These are phyloP conservation scores for Saccharomycopsis sp. DNA, from an alignment of 805 yeast species.

Conservation along the genomic window DNA sequence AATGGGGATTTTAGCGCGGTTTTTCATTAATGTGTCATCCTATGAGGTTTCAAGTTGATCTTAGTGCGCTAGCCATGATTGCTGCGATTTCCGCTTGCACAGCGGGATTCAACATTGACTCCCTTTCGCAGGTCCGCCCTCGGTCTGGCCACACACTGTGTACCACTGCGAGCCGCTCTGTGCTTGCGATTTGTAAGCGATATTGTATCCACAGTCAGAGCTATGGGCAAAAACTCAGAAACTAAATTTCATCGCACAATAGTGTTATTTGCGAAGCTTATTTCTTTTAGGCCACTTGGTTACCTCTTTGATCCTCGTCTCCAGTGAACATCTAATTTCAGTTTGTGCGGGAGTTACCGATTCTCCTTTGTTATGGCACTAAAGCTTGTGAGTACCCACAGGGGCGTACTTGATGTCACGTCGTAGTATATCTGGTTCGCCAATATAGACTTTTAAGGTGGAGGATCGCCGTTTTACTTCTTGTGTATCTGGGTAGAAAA, in stretches of 20 bases:
- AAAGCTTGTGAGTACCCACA: background rate
- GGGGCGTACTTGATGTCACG: background rate
- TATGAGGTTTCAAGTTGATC: background rate
- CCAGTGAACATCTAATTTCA: background rate
- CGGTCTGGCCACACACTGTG: too few species aligned
- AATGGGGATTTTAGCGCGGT: background rate
- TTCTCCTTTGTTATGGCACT: background rate
- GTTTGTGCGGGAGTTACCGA: background rate
- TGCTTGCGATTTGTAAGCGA: too few species aligned
- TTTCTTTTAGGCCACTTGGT: background rate
- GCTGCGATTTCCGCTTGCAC: background rate
- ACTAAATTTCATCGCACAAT: too few species aligned
- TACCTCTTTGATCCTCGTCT: background rate
- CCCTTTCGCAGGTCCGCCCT: background rate
- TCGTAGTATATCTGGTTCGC: background rate
- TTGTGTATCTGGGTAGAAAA: background rate
- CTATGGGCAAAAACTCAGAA: too few species aligned
- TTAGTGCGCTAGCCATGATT: background rate
- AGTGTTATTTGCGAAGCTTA: background rate
- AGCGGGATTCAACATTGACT: background rate
- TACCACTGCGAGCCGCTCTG: too few species aligned
- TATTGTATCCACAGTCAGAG: too few species aligned
- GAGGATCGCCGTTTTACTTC: background rate
- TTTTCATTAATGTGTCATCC: background rate
- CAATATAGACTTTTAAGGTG: background rate